Evolutionary conservation across 1,284 basidiomycete species (phyloP).

Genomic region (Ustilago esculenta): DNA sequence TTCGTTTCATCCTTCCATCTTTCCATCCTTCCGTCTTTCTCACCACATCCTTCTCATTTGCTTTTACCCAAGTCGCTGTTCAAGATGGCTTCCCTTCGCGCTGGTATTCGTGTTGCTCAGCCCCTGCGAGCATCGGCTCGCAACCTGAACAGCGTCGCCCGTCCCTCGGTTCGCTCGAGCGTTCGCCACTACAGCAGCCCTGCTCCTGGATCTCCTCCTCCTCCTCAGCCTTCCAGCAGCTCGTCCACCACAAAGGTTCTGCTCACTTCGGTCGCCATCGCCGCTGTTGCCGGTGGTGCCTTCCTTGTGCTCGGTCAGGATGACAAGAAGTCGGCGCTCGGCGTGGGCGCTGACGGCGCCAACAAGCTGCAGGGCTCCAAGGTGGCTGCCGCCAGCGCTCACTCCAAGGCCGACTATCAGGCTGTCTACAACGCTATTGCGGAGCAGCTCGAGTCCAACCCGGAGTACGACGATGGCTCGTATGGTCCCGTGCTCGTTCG

Average conservation of each 20-base stretch:
- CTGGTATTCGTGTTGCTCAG: conserved; percentile 48
- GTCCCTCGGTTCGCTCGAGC: conserved; percentile 33
- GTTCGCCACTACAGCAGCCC: conserved; percentile 50
- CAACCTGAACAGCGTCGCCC: conserved; percentile 35
- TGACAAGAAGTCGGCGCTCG: conserved; percentile 45
- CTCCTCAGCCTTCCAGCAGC: conserved; percentile 37
- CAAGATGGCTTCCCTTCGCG: conserved; percentile 52
- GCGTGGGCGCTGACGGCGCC: conserved; percentile 47
- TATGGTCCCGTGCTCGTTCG: conserved; percentile 77
- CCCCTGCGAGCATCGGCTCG: conserved; percentile 36
- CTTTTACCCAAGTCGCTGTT: neutral
- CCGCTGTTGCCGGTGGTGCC: conserved; percentile 44
- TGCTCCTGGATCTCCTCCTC: conserved; percentile 41
- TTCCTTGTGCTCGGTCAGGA: conserved; percentile 44
- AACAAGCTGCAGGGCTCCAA: conserved; percentile 52
- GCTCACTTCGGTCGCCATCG: conserved; percentile 47
- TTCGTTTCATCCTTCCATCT: neutral
- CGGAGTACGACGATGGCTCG: conserved; percentile 59
- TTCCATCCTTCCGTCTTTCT: neutral
- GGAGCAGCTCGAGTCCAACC: conserved; percentile 55
- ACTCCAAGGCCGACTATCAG: conserved; percentile 62
- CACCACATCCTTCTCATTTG: conserved; percentile 5
- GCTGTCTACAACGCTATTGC: conserved; percentile 65
- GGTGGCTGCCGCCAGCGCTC: conserved; percentile 28
- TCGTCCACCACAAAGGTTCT: conserved; percentile 43